Evolutionary conservation across 208 protist species (phyloP), one percentile per base, ranked within the genome.

Genomic region (Zelonia costaricensis): DNA sequence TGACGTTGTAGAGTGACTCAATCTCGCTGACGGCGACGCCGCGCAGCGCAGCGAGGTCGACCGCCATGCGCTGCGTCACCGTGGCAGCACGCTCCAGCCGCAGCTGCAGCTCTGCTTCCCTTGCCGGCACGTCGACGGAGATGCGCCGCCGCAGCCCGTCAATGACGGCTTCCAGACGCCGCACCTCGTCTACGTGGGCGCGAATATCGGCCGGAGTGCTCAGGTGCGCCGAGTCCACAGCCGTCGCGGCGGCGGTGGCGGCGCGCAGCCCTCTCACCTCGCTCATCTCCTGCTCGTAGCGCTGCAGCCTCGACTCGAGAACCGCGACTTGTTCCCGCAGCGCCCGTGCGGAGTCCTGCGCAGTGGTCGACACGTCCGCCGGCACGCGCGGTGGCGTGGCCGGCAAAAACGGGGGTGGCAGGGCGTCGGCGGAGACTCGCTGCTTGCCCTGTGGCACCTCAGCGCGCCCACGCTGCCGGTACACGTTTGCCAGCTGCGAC

Each of bases 91-190:
- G 61, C 20, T 57, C 54, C 13, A 82, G 28, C 1, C 74, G 72
- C 28, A 60, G 55, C 46, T 85, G 69, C 46, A 90, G 54, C 46
- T 76, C 69, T 30, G 67, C 71, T 36, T 89, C 57, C 38, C 65
- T 42, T 13, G 40, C 62, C 16, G 80, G 71, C n/a, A 60, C 73
- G 2, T 80, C 78, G 16, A 92, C 82, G 15, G 58, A 57, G 18
- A 91, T 40, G 60, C 88, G 78, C 18, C 75, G 69, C 15, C 69
- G 76, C 62, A 92, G 80, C 8, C 62, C 70, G 44, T 95, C 84
- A 49, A 90, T 83, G 10, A 80, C 51, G 10, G 28, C 43, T 68
- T 95, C 89, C 18, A 86, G 69, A 2, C 81, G 74, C 12, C 72
- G 56, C 33, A 89, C 70, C 25, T 63, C 62, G n/a, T 59, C 52